These are phyloP conservation scores for Alternaria ethzedia DNA, from an alignment of 2,329 filamentous ascomycete species.

Conservation along the genomic window DNA sequence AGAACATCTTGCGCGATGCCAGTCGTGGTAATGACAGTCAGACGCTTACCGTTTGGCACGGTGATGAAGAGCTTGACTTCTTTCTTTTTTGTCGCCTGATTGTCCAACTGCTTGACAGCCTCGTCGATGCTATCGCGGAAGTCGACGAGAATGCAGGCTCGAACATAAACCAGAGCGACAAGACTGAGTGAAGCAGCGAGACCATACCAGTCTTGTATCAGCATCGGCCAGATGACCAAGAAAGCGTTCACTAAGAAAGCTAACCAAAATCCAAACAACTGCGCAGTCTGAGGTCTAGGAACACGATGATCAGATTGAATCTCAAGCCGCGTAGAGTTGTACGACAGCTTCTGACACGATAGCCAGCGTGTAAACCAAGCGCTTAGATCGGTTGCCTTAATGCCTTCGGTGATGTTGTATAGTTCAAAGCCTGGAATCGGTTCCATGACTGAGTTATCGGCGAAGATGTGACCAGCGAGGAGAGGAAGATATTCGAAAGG, in stretches of 20 bases:
- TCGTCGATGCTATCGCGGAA: not conserved
- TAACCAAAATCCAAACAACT: not conserved
- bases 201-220: not conserved
- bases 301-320: not conserved
- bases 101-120: not conserved
- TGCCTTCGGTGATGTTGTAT: slow-evolving; percentile 9
- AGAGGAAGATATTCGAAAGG: not conserved
- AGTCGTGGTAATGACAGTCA: not conserved
- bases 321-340: not conserved
- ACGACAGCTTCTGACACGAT: not conserved
- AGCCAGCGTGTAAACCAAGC: slow-evolving; percentile 12
- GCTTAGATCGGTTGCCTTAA: slow-evolving; percentile 6
- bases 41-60: not conserved
- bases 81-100: not conserved
- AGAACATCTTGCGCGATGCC: not conserved
- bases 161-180: not conserved
- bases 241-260: not conserved
- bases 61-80: not conserved
- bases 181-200: not conserved
- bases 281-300: not conserved
- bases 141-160: not conserved
- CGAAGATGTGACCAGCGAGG: slow-evolving; percentile 1
- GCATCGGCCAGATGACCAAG: not conserved
- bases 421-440: slow-evolving; percentile 3
- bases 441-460: slow-evolving; percentile 1